Evolutionary conservation across 768 basidiomycete genomes (phyloP).

Genomic region (Gelatoporia subvermispora): DNA sequence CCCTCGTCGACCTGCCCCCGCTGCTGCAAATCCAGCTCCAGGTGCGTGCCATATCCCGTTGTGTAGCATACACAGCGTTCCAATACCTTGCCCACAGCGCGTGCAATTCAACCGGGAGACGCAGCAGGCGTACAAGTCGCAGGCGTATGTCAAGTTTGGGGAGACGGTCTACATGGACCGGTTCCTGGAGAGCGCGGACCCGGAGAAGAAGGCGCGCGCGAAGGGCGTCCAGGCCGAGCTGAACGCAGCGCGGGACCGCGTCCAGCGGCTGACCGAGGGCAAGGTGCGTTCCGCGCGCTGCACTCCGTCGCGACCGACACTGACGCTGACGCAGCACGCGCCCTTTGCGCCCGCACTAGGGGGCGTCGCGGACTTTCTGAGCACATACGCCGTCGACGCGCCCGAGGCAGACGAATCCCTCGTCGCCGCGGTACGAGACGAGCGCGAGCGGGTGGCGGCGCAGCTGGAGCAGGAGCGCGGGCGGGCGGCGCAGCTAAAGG

Average conservation of each 20-base stretch:
- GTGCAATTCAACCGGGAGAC: conserved; percentile 94
- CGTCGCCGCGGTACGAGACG: conserved; percentile 43
- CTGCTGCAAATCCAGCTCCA: conserved; percentile 94
- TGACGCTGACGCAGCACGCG: conserved; percentile 62
- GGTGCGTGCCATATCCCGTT: conserved; percentile 35
- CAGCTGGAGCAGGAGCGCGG: conserved; percentile 56
- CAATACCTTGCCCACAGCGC: conserved; percentile 41
- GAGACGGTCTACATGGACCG: conserved; percentile 89
- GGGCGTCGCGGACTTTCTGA: conserved; percentile 53
- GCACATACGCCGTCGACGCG: conserved; percentile 35
- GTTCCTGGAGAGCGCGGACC: conserved; percentile 75
- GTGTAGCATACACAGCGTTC: background rate
- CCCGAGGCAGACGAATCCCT: conserved; percentile 61
- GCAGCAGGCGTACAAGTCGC: conserved; percentile 90
- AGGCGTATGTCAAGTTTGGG: conserved; percentile 89
- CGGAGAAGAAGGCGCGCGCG: conserved; percentile 64
- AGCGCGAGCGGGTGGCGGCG: conserved; percentile 44
- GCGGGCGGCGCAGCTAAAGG: conserved; percentile 51
- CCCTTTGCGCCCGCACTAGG: conserved; percentile 55
- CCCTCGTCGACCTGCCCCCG: conserved; percentile 81
- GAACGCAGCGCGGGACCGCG: conserved; percentile 56
- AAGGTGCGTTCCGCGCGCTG: conserved; percentile 65
- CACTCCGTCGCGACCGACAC: no score
- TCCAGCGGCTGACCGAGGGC: conserved; percentile 62
- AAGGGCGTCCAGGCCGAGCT: conserved; percentile 69